Evolutionary conservation across 768 basidiomycete species (phyloP), one percentile per base, ranked within the genome.

Genomic region (Podaxis pistillaris): DNA sequence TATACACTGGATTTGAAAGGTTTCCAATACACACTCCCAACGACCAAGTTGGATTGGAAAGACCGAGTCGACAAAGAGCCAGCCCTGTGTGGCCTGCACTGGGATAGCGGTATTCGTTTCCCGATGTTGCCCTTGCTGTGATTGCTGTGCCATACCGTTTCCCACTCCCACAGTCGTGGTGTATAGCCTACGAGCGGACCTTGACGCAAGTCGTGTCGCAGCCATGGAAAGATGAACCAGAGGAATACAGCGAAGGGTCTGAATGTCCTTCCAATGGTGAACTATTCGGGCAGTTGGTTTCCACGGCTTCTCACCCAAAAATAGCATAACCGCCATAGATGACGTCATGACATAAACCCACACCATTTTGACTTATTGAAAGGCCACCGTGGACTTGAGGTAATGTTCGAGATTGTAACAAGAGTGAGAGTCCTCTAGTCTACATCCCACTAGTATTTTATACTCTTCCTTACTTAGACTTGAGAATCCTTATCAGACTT

Each of bases 41-140:
- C 78, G 71, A 6, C 83, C 89, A 28, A 91, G 72, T 63, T 84
- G 82, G 36, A 91, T 80, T 0, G 92, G 93, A 71, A 93, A 93
- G 37, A 94, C 83, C 1, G 89, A 89, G 68, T 91, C 89, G 50
- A 93, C 76, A 69, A 86, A 94, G 28, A 93, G 72, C 82, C 86
- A 89, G 1, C 76, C 86, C 58, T 86, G 61, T 24, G 54, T 26
- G 12, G 44, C 36, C 56, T 54, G 33, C 15, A 24, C 40, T 5
- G 33, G 36, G 4, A 51, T 12, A 11, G 51, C 11, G 22, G 56
- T 46, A 13, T 17, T 9, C 9, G 56, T 11, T 24, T 57, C 41
- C 13, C 37, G 22, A 26, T 4, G 13, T 26, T 33, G 33, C 33
- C 33, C 33, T 33, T 49, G 36, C 37, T 13, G 19, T 22, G 47